These are phyloP conservation scores for Agastache rugosa DNA, from an alignment of 257 asterid genomes.

Conservation along the genomic window DNA sequence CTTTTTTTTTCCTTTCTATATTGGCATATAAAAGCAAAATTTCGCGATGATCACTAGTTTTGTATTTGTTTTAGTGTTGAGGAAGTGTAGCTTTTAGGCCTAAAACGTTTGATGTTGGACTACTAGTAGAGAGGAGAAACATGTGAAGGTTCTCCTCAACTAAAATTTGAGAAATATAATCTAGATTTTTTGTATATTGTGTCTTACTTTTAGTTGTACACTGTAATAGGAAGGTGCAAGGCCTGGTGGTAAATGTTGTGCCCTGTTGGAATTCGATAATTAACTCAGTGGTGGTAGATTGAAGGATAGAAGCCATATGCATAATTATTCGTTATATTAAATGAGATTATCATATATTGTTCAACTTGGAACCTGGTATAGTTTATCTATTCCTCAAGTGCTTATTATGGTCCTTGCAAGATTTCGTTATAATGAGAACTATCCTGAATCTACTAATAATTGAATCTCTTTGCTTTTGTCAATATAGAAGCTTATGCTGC, in stretches of 20 bases:
- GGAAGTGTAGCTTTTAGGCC: constrained; percentile 1
- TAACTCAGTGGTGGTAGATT: background rate
- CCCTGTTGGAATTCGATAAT: background rate
- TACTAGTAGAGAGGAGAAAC: constrained; percentile 7
- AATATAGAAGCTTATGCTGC: background rate
- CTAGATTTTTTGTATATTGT: background rate
- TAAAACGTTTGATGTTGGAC: constrained; percentile 11
- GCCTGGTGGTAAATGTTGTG: background rate
- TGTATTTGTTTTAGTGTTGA: background rate
- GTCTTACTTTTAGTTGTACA: background rate
- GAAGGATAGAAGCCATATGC: constrained; percentile 13
- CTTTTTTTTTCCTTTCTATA: constrained; percentile 7
- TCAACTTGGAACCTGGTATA: constrained; percentile 1
- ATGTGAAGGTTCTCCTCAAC: background rate
- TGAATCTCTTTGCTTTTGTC: background rate
- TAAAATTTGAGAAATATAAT: constrained; percentile 19
- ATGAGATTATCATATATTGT: constrained; percentile 8
- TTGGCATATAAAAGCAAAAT: constrained; percentile 9
- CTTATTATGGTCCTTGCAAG: background rate
- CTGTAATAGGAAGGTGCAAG: background rate
- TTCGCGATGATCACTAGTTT: constrained; percentile 20
- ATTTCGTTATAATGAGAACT: background rate
- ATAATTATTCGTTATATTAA: background rate
- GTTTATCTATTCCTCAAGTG: background rate
- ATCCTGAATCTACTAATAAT: background rate